These are phyloP conservation scores for Copromyces sp. DNA, from an alignment of 495 filamentous ascomycete genomes.

Conservation along the genomic window DNA sequence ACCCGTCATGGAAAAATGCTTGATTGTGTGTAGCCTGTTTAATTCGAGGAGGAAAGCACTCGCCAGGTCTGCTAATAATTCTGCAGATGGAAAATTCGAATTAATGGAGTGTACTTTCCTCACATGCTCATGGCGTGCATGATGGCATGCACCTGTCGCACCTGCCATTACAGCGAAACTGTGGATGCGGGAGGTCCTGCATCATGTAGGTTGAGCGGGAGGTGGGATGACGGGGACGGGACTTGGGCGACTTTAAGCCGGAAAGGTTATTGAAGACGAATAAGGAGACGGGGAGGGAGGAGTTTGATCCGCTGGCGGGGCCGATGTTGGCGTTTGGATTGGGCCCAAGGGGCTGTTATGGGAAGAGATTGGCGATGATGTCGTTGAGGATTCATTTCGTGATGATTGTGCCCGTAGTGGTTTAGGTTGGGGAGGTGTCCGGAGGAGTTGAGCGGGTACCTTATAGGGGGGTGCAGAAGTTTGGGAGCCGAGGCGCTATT, in stretches of 20 bases:
- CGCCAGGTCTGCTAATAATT: too few relatives aligned
- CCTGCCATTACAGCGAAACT: too few relatives aligned
- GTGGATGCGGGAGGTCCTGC: too few relatives aligned
- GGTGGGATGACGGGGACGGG: constrained; percentile 33
- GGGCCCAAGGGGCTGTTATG: constrained; percentile 40
- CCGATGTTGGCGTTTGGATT: constrained; percentile 39
- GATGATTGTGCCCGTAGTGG: constrained; percentile 28
- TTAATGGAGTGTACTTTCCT: too few relatives aligned
- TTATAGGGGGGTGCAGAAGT: constrained; percentile 17
- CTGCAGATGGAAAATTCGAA: too few relatives aligned
- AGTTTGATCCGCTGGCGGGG: constrained; percentile 16
- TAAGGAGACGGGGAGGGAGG: constrained; percentile 8
- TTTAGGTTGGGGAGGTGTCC: constrained; percentile 22
- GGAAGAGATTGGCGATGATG: constrained; percentile 33
- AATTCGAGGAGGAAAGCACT: too few relatives aligned
- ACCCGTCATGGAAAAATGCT: too few relatives aligned
- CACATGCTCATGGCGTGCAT: too few relatives aligned
- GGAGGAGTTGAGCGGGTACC: constrained; percentile 14
- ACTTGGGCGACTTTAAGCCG: constrained; percentile 32
- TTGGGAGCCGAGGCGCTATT: constrained; percentile 21
- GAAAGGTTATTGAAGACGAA: constrained; percentile 23
- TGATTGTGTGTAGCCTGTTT: too few relatives aligned
- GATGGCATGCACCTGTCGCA: too few relatives aligned
- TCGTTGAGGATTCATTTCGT: constrained; percentile 26
- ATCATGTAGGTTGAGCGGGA: too few relatives aligned